Conservation (phyloP, 31 red algal species). For the Odonthalia washingtoniensis region DNA sequence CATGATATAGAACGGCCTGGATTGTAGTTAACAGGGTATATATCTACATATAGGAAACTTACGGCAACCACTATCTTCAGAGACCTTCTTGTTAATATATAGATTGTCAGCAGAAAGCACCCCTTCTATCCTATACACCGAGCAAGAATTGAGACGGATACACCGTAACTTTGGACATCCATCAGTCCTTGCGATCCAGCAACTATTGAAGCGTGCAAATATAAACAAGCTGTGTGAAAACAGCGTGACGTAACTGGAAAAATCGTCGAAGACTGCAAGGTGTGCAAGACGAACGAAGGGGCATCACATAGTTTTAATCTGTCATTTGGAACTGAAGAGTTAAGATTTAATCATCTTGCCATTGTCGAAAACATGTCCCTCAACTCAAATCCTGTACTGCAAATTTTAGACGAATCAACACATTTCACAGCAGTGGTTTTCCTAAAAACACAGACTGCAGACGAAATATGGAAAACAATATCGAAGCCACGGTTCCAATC, state of each 20-base stretch:
- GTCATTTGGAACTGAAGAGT: constrained; percentile 16
- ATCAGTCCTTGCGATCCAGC: neutral
- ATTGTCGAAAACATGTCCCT: constrained; percentile 9
- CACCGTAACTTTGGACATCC: constrained; percentile 4
- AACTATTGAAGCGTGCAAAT: neutral
- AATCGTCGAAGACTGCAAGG: neutral
- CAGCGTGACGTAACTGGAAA: neutral
- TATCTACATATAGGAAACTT: neutral
- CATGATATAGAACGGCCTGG: constrained; percentile 4
- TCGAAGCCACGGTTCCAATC: neutral
- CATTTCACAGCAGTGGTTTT: too few relatives aligned
- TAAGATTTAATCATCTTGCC: constrained; percentile 21
- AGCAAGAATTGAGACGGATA: too few relatives aligned
- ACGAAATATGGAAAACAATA: constrained; percentile 25
- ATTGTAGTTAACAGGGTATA: neutral
- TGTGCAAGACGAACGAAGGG: neutral
- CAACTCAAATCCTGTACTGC: too few relatives aligned
- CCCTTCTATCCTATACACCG: too few relatives aligned
- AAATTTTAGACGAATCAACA: too few relatives aligned
- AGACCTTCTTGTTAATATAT: too few relatives aligned
- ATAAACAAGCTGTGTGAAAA: neutral
- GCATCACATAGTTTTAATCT: too few relatives aligned
- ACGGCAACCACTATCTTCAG: neutral
- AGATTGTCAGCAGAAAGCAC: too few relatives aligned
- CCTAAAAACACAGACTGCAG: too few relatives aligned